A percentile compares a stretch with the other conserved stretches of the same genome.
Conservation (phyloP, 2,329 filamentous ascomycete genomes). For the Chaetomium olivaceum region DNA sequence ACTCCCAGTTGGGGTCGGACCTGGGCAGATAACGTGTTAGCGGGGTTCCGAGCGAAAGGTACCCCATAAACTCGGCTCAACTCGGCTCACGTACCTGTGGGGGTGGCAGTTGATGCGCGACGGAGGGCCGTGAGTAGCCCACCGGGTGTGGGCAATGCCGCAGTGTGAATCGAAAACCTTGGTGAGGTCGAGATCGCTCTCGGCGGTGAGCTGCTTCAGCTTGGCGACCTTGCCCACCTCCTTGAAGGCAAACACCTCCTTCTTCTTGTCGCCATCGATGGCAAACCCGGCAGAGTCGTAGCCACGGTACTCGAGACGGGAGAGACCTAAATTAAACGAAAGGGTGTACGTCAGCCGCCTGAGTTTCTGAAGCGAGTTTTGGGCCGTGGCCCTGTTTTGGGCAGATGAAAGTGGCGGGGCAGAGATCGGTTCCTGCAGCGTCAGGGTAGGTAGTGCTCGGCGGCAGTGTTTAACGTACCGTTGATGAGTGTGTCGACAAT, state of each 20-base stretch:
- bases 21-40: slow-evolving; percentile 47
- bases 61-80: not conserved
- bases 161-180: slow-evolving; percentile 98
- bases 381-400: not conserved
- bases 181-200: slow-evolving; percentile 77
- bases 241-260: slow-evolving; percentile 96
- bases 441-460: not conserved
- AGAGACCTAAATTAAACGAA: slow-evolving; percentile 64
- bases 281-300: slow-evolving; percentile 98
- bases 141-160: slow-evolving; percentile 97
- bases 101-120: slow-evolving; percentile 97
- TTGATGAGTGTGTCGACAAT: slow-evolving; percentile 96
- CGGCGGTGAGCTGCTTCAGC: slow-evolving; percentile 87
- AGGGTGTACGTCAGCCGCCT: slow-evolving; percentile 26
- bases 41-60: slow-evolving; percentile 19
- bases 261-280: slow-evolving; percentile 97
- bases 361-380: slow-evolving; percentile 16
- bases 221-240: slow-evolving; percentile 99
- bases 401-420: slow-evolving; percentile 20
- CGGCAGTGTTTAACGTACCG: slow-evolving; percentile 57
- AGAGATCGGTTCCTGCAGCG: slow-evolving; percentile 11
- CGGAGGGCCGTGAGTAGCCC: slow-evolving; percentile 95
- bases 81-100: slow-evolving; percentile 70
- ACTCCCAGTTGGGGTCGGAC: slow-evolving; percentile 94
- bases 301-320: slow-evolving; percentile 95